Evolutionary conservation across 352 stramenopile genomes (phyloP).

Genomic region (Thalassiosira mediterranea): DNA sequence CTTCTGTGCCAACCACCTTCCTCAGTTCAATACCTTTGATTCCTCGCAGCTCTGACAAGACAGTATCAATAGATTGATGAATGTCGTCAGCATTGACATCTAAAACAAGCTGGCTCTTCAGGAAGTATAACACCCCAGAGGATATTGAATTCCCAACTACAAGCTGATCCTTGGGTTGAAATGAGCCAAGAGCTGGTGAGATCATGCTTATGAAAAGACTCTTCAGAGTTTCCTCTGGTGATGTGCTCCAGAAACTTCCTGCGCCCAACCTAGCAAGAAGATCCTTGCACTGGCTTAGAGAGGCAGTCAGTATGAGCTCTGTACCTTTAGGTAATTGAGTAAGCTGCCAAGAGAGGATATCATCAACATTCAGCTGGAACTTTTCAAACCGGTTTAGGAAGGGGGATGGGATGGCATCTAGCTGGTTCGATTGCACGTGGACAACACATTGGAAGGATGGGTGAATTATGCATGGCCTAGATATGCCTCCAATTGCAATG

Average conservation of each 20-base stretch:
- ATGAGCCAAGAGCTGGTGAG: constrained; percentile 3
- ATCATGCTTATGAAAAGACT: constrained; percentile 58
- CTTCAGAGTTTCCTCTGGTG: constrained; percentile 58
- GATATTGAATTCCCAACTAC: constrained; percentile 1
- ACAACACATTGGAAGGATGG: constrained; percentile 62
- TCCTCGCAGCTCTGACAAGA: constrained; percentile 4
- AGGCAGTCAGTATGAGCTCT: constrained; percentile 18
- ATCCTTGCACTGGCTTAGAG: constrained; percentile 20
- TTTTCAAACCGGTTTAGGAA: constrained; percentile 74
- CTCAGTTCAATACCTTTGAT: constrained; percentile 20
- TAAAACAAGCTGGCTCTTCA: constrained; percentile 18
- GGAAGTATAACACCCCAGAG: constrained; percentile 19
- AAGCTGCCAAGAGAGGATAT: constrained; percentile 48
- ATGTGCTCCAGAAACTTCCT: constrained; percentile 51
- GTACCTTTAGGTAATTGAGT: constrained; percentile 34
- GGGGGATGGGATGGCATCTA: constrained; percentile 51
- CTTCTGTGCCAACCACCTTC: constrained; percentile 29
- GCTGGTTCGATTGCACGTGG: constrained; percentile 52
- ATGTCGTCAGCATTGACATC: constrained; percentile 29
- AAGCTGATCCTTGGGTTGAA: neutral
- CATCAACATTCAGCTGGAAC: constrained; percentile 48
- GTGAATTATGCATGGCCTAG: constrained; percentile 52
- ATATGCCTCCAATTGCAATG: constrained; percentile 65
- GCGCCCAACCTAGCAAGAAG: constrained; percentile 35
- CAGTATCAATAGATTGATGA: constrained; percentile 15